Conservation (phyloP, 1,284 basidiomycete species). For the Phylloporus sp. region DNA sequence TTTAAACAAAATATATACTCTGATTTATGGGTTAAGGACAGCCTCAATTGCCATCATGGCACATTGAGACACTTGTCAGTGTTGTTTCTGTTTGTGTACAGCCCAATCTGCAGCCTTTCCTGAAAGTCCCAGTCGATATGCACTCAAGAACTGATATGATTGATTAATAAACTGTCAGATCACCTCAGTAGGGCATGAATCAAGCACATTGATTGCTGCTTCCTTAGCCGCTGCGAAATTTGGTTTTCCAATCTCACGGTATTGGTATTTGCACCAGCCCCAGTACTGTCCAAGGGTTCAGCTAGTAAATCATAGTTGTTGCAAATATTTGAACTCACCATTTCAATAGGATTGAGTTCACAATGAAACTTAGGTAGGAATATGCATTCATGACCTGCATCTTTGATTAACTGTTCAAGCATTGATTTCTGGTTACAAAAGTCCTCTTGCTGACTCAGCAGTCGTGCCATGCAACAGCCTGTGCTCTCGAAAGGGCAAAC, state of each 20-base stretch:
- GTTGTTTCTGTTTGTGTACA: not conserved
- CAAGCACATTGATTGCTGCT: not conserved
- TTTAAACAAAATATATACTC: not conserved
- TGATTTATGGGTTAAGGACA: not conserved
- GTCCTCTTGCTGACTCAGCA: not conserved
- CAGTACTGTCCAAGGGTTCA: not conserved
- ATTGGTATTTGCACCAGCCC: not conserved
- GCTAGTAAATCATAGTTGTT: not conserved
- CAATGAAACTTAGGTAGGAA: not conserved
- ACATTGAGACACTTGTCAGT: not conserved
- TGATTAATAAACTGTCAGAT: not conserved
- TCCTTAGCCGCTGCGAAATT: not conserved
- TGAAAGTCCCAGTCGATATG: not conserved
- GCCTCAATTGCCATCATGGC: not conserved
- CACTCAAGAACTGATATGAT: not conserved
- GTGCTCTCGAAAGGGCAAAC: not conserved
- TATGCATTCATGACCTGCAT: not conserved
- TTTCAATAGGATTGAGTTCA: not conserved
- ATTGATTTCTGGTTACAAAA: not conserved
- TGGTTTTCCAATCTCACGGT: not conserved
- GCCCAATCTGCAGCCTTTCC: not conserved
- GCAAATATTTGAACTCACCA: not conserved
- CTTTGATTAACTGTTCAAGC: not conserved
- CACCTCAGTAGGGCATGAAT: not conserved
- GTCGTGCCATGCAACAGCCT: not conserved